A percentile compares a stretch with the other conserved stretches of the same genome.
Conservation (phyloP, 2,329 filamentous ascomycete species). For the Rasamsonia emersonii region DNA sequence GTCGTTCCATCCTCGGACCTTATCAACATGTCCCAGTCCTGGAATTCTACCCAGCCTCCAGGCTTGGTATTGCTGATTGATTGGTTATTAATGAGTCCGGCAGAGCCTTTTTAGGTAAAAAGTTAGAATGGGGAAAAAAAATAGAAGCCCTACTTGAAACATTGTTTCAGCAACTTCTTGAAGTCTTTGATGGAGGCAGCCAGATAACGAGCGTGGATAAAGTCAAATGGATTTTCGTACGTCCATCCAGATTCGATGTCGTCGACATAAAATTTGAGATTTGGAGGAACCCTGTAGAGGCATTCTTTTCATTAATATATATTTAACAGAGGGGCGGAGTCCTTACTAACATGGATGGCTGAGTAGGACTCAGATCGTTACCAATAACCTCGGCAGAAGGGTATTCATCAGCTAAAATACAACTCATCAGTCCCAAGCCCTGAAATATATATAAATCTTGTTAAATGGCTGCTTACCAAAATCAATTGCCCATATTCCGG, state of each 20-base stretch:
- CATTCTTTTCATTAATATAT: not conserved
- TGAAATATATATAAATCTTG: no score
- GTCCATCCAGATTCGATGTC: constrained; percentile 52
- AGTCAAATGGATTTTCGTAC: constrained; percentile 46
- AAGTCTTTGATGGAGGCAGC: constrained; percentile 51
- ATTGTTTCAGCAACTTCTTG: constrained; percentile 40
- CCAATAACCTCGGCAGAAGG: constrained; percentile 6
- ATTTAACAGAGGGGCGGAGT: no score
- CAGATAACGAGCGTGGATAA: constrained; percentile 52
- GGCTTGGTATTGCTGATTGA: constrained; percentile 6
- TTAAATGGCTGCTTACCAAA: constrained; percentile 7
- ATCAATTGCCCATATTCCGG: constrained; percentile 10
- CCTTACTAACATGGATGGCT: constrained; percentile 2
- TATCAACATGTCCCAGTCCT: not conserved
- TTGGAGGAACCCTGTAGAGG: constrained; percentile 38
- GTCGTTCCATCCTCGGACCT: not conserved
- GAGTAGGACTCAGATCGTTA: constrained; percentile 9
- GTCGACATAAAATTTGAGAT: constrained; percentile 49
- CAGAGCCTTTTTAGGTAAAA: not conserved
- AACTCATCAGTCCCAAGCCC: no score
- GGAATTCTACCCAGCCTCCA: constrained; percentile 13
- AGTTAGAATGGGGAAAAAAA: not conserved
- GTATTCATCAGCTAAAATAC: not conserved
- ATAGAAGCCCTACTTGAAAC: constrained; percentile 39
- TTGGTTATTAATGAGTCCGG: no score